These are phyloP conservation scores for Bolboschoenus planiculmis DNA, from an alignment of 176 grass and related monocot species.

Conservation along the genomic window DNA sequence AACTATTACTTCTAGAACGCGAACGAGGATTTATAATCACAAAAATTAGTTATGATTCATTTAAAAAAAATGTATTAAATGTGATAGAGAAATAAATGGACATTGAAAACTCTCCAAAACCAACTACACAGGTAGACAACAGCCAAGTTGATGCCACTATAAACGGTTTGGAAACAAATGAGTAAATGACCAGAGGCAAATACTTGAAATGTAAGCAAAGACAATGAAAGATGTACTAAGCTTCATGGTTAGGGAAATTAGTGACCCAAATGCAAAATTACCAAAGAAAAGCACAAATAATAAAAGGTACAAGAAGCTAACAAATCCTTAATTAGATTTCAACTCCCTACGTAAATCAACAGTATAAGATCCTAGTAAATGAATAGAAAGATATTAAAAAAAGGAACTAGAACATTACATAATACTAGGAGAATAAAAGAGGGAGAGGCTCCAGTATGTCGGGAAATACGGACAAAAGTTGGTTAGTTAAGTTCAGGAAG, in stretches of 20 bases:
- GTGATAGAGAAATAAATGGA: not conserved
- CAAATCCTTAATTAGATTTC: not conserved
- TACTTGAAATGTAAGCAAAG: not conserved
- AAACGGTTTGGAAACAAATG: not conserved
- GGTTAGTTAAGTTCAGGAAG: not conserved
- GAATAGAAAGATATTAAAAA: not conserved
- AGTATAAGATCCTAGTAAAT: not conserved
- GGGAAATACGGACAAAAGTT: not conserved
- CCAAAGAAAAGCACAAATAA: not conserved
- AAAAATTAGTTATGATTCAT: not conserved
- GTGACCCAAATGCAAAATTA: not conserved
- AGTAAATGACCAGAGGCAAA: not conserved
- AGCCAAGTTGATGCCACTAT: not conserved
- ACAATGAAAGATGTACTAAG: not conserved
- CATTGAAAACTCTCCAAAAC: not conserved
- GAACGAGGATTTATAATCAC: too few relatives aligned
- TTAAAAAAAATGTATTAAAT: not conserved
- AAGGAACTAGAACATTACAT: constrained; percentile 7
- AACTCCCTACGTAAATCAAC: not conserved
- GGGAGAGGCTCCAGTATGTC: not conserved
- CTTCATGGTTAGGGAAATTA: not conserved
- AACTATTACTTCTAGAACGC: not conserved
- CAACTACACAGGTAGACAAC: not conserved
- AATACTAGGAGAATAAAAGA: not conserved
- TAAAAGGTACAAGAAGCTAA: not conserved